Evolutionary conservation across 345 rosid species (phyloP), one percentile per base, ranked within the genome.

Genomic region (Pugionium dolabratum): DNA sequence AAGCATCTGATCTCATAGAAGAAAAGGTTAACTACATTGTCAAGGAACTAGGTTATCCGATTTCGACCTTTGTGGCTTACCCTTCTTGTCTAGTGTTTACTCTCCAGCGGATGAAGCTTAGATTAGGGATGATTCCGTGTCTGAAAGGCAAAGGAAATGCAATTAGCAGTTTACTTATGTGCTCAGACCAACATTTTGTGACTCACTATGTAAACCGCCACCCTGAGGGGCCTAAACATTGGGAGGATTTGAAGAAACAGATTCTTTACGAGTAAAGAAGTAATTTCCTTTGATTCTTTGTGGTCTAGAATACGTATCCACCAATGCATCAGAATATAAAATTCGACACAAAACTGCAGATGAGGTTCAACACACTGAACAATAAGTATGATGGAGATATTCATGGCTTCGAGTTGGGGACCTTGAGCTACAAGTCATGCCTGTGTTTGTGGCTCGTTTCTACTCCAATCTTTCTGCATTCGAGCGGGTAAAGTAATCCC

Each of bases 121-220:
- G 94, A 66, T 40, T 81, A 39, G 72, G 75, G 28, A 85, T 90
- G 90, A 79, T 78, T 62, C 62, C 71, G 61, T 90, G 85, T 90
- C 79, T 87, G 67, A 75, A 71, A 74, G 80, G 74, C 50, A 69
- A 76, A 63, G 89, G 68, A 49, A 62, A 47, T 43, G 67, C 88
- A 37, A 36, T 82, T 53, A 75, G 85, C 62, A 81, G 87, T 33
- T 3, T 86, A 44, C 44, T 85, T 59, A 49, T 76, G 9, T 51
- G 68, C 62, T 29, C 89, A 0, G 82, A 81, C 27, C 74, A 70
- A 51, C 27, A 5, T 11, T 85, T 86, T 54, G 39, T 79, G 44
- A 55, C 30, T 9, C 69, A 28, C 41, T 80, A 59, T 68, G 91
- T 89, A 50, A 69, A 74, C 53, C 80, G 18, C 48, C 85, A 87